Base-by-base conservation (phyloP, 2,329 filamentous ascomycete species). In the Venturia nashicola region DNA sequence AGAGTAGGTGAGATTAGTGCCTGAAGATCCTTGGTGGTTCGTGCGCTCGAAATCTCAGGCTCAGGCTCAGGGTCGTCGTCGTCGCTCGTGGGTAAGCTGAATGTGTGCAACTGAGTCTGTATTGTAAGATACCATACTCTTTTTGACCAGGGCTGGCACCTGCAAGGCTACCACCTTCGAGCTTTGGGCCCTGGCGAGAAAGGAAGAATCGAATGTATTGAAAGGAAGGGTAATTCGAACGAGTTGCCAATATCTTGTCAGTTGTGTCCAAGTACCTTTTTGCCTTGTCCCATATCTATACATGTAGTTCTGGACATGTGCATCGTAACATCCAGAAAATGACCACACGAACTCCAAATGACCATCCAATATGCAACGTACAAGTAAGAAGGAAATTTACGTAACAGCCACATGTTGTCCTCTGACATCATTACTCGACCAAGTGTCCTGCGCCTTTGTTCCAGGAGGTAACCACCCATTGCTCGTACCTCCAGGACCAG, bases 371-470 rank as follows among this genome's bases (percentile, higher is more conserved):
- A 57, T 57, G 51, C 51, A 36, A 27, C 32, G n/a, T 8, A 36
- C 32, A 57, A 5, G 23, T 14, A 57, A 8, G 27, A 36, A n/a
- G 27, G 34, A 42, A 27, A 43, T 14, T 63, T 23, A 63, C 18
- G 61, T 55, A 12, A 63, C 61, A 39, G 61, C 36, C 32, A 63
- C 61, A 40, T 14, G 9, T 39, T 57, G 61, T 14, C 61, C 42
- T 39, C 46, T 63, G 34, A 62, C 46, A 40, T 62, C 63, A 27
- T 32, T 39, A 43, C 59, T 46, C n/a, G 27, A 64, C 92, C 91
- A 96, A 2, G 90, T 96, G 61, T 91, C 88, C 73, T 96, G 89
- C 73, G 93, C 89, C 71, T 85, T 91, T 1, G 90, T 96, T 8
- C 91, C 90, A 0, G 88, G 87, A 20, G 88, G 83, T 65, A 95